Conservation (phyloP, 305 asterid genomes). For the Nicotiana rustica region DNA sequence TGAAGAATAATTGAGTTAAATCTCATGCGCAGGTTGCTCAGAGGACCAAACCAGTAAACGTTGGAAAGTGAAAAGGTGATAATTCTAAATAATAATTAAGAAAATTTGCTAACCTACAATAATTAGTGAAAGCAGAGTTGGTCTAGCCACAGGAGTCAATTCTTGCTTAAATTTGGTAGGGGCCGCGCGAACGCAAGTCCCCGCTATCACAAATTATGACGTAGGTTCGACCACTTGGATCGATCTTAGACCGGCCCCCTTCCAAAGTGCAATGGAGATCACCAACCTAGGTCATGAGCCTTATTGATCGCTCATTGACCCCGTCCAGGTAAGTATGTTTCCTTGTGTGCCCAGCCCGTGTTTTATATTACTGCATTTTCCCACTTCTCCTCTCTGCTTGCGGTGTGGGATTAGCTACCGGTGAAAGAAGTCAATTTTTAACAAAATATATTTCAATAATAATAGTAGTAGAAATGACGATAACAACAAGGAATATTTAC, state of each 20-base stretch:
- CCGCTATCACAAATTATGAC: conserved; percentile 50
- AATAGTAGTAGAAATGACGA: not conserved
- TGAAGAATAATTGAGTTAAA: no score
- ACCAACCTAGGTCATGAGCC: conserved; percentile 49
- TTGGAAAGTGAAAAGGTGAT: no score
- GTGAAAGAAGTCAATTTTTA: not conserved
- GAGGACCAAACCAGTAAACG: no score
- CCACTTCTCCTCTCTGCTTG: not conserved
- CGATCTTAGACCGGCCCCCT: conserved; percentile 43
- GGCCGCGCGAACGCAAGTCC: conserved; percentile 56
- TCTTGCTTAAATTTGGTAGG: conserved; percentile 20
- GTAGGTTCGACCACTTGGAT: conserved; percentile 45
- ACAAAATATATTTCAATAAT: not conserved
- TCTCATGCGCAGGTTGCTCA: no score
- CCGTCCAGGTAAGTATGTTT: conserved; percentile 53
- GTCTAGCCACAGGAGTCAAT: not conserved
- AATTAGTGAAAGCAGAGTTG: no score
- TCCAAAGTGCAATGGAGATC: conserved; percentile 51
- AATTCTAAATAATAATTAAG: no score
- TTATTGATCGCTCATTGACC: conserved; percentile 51
- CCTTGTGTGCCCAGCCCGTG: not conserved
- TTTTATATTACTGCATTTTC: conserved; percentile 21
- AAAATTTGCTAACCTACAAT: no score
- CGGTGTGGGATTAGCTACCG: not conserved
- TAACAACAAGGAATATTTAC: not conserved